These are phyloP conservation scores for Penicillium sp. DNA, from an alignment of 2,329 filamentous ascomycete species.

Conservation along the genomic window DNA sequence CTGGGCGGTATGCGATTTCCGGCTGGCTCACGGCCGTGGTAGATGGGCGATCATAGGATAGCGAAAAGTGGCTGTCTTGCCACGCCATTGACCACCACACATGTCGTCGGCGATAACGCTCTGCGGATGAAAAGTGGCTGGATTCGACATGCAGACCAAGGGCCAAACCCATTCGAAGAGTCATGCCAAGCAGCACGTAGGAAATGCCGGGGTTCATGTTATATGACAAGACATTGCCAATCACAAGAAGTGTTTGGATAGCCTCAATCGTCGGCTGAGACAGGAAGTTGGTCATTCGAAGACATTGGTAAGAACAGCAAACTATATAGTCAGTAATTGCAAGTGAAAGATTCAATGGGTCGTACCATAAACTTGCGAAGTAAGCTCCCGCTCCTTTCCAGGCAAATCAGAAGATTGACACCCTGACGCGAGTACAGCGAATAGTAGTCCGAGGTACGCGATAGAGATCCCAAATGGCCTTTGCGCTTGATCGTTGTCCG, in stretches of 20 bases:
- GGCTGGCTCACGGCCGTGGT: constrained; percentile 59
- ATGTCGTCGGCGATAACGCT: constrained; percentile 51
- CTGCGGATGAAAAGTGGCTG: constrained; percentile 56
- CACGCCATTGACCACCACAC: constrained; percentile 66
- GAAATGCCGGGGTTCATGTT: constrained; percentile 70
- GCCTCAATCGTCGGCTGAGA: constrained; percentile 65
- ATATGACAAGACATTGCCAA: constrained; percentile 66
- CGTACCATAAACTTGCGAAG: constrained; percentile 66
- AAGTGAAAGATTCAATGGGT: too few relatives aligned
- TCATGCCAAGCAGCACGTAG: constrained; percentile 65
- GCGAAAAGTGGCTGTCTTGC: constrained; percentile 68
- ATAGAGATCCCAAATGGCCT: constrained; percentile 62
- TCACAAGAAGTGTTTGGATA: constrained; percentile 65
- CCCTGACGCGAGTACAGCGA: constrained; percentile 66
- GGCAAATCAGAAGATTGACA: constrained; percentile 64
- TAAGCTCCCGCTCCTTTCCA: constrained; percentile 64
- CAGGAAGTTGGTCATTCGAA: constrained; percentile 67
- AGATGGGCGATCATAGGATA: constrained; percentile 65
- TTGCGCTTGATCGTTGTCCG: constrained; percentile 55
- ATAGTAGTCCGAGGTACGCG: constrained; percentile 64
- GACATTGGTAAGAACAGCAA: constrained; percentile 68
- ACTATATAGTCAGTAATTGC: constrained; percentile 47
- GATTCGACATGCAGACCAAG: constrained; percentile 65
- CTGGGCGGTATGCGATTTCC: constrained; percentile 55
- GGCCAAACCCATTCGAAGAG: constrained; percentile 64